Evolutionary conservation across 2,329 filamentous ascomycete genomes (phyloP), one percentile per base, ranked within the genome.

Genomic region (Colletotrichum sojae): DNA sequence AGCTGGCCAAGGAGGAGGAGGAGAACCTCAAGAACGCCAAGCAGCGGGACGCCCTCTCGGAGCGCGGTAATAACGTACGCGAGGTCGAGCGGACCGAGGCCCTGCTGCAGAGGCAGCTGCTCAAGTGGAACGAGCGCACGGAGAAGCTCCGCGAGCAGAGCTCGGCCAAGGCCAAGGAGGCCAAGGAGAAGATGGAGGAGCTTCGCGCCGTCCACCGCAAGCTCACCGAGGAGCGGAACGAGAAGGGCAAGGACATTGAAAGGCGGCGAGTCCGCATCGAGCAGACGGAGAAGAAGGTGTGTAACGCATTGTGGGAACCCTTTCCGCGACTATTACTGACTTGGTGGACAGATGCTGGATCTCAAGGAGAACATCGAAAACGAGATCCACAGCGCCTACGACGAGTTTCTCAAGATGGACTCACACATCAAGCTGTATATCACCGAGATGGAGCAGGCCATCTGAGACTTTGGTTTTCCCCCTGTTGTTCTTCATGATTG

Each of bases 381-480:
- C 71, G 96, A 99, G 81, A 92, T 98, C 9, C 93, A 96, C 77
- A 90, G 89, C 64, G 94, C 96, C 1, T 90, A 97, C 75, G 95
- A 97, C 73, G 94, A 98, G 83, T 99, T 97, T 81, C 88, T 97
- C 78, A 98, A 98, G 89, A 92, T 99, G 90, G 95, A 98, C 80
- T 92, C 94, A 45, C 96, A 99, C 78, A 97, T 99, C 80, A 95
- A 95, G 82, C 86, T 98, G 71, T 99, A 99, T 84, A 97, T 99
- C 77, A 97, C 93, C 5, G 96, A 99, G 86, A 98, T 99, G 95
- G 96, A 98, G 82, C 95, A 98, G 82, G 92, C 91, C 65, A 89
- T 96, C 73, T 84, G 13, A 46, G 20, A 25, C 27, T 12, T 40
- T 20, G 36, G 3, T 53, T 40, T 59, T 51, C 46, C 39, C 55